Percentiles rank a stretch among this genome's conserved stretches.
Evolutionary conservation across 768 basidiomycete genomes (phyloP).

Genomic region (Mycena olivaceomarginata): DNA sequence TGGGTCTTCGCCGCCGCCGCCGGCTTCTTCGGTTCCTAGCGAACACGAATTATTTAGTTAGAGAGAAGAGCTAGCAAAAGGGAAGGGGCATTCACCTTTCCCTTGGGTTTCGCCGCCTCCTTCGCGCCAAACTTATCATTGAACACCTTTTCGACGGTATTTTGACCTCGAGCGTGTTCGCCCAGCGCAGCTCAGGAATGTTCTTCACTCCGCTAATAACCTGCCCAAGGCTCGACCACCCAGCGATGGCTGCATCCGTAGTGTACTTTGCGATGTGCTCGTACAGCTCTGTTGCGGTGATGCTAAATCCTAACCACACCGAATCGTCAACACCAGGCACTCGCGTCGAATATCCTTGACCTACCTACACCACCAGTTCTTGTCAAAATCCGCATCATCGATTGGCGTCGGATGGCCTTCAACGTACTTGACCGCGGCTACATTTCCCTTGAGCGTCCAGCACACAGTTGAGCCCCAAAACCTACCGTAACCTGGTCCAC

Average conservation of each 20-base stretch:
- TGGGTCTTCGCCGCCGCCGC: conserved; percentile 53
- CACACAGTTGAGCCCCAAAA: conserved; percentile 6
- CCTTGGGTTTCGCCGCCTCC: conserved; percentile 78
- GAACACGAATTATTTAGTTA: background rate
- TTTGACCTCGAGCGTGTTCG: conserved; percentile 90
- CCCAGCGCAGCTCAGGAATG: conserved; percentile 85
- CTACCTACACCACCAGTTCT: conserved; percentile 92
- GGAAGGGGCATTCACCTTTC: conserved; percentile 66
- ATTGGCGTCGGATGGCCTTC: conserved; percentile 77
- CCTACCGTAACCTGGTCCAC: conserved; percentile 91
- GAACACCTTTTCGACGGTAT: conserved; percentile 83
- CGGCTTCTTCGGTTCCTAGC: conserved; percentile 70
- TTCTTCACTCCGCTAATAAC: conserved; percentile 79
- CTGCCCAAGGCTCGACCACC: conserved; percentile 87
- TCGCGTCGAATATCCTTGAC: conserved; percentile 51
- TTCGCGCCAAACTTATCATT: conserved; percentile 83
- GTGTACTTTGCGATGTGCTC: conserved; percentile 75
- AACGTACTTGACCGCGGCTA: conserved; percentile 87
- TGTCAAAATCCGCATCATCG: conserved; percentile 82
- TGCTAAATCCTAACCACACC: conserved; percentile 79
- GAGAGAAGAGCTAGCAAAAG: background rate
- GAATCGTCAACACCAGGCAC: conserved; percentile 11
- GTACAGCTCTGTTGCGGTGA: conserved; percentile 80
- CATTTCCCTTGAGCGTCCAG: background rate
- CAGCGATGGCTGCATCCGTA: conserved; percentile 69